Evolutionary conservation across 78 protist genomes (phyloP).

Genomic region (Dictyostelium purpureum): DNA sequence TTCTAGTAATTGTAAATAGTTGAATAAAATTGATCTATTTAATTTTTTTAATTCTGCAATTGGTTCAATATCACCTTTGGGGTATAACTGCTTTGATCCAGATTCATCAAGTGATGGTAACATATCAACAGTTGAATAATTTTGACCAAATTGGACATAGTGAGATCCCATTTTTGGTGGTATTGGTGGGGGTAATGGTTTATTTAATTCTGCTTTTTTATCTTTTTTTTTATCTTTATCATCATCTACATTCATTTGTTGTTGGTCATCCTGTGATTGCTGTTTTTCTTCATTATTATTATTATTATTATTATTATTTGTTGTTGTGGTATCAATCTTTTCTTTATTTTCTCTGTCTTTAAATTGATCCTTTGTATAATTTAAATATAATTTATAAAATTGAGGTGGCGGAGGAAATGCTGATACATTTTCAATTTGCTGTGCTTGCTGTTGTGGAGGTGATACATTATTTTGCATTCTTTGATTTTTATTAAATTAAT

Average conservation of each 20-base stretch:
- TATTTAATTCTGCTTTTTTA: not conserved
- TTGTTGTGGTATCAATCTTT: not conserved
- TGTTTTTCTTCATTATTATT: not conserved
- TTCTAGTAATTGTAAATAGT: conserved; percentile 61
- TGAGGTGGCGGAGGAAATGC: conserved; percentile 77
- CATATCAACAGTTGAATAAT: conserved; percentile 56
- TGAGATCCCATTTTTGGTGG: conserved; percentile 57
- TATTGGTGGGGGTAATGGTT: conserved; percentile 61
- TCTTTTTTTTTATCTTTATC: not conserved
- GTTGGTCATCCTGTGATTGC: not conserved
- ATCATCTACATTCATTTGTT: not conserved
- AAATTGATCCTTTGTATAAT: conserved; percentile 9
- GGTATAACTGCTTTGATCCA: conserved; percentile 24
- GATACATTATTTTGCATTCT: too few relatives aligned
- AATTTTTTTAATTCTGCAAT: conserved; percentile 45
- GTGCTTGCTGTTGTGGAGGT: not conserved
- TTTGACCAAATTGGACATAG: conserved; percentile 38
- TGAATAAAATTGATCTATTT: conserved; percentile 67
- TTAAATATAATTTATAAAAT: conserved; percentile 62
- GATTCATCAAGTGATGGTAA: conserved; percentile 36
- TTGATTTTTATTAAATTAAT: too few relatives aligned
- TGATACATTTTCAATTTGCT: conserved; percentile 54
- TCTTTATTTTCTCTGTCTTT: not conserved
- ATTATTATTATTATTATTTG: not conserved
- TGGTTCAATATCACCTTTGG: conserved; percentile 55